A percentile compares a stretch with the other conserved stretches of the same genome.
Evolutionary conservation across 2,329 filamentous ascomycete genomes (phyloP).

Genomic region (Aspergillus spinulosporus): DNA sequence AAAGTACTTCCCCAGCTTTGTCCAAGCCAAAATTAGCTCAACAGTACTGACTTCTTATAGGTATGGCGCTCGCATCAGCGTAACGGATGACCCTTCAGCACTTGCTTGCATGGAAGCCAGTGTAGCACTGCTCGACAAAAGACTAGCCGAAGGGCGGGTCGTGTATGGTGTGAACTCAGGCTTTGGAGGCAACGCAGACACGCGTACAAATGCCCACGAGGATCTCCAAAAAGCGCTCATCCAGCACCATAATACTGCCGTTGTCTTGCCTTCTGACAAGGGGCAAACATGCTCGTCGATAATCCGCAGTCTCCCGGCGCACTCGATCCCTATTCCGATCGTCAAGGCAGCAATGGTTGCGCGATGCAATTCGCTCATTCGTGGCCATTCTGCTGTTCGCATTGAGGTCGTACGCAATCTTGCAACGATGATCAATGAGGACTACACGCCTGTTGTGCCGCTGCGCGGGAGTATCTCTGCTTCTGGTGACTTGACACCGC

Average conservation of each 20-base stretch:
- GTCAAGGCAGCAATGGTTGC: conserved; percentile 57
- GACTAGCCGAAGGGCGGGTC: conserved; percentile 15
- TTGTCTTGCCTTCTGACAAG: conserved; percentile 39
- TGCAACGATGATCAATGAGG: conserved; percentile 17
- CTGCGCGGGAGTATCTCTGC: conserved; percentile 40
- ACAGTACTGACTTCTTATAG: background rate
- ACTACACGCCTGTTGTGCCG: conserved; percentile 36
- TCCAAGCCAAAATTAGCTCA: background rate
- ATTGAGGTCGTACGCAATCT: conserved; percentile 23
- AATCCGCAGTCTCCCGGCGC: conserved; percentile 19
- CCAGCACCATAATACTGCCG: conserved; percentile 48
- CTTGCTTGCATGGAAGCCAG: conserved; percentile 17
- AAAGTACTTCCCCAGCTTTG: background rate
- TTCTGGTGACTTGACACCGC: conserved; percentile 39
- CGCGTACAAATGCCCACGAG: conserved; percentile 51
- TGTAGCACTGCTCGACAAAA: conserved; percentile 17
- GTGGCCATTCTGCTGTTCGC: conserved; percentile 56
- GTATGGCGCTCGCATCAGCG: background rate
- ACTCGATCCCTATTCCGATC: conserved; percentile 52
- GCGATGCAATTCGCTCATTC: conserved; percentile 55
- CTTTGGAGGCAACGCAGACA: conserved; percentile 65
- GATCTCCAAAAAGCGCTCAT: conserved; percentile 49
- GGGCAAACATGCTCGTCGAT: conserved; percentile 11
- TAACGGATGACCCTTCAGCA: background rate
- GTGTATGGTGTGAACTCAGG: conserved; percentile 62